A percentile compares a stretch with the other conserved stretches of the same genome.
Evolutionary conservation across 2,329 filamentous ascomycete species (phyloP).

Genomic region (Aspergillus sp.): DNA sequence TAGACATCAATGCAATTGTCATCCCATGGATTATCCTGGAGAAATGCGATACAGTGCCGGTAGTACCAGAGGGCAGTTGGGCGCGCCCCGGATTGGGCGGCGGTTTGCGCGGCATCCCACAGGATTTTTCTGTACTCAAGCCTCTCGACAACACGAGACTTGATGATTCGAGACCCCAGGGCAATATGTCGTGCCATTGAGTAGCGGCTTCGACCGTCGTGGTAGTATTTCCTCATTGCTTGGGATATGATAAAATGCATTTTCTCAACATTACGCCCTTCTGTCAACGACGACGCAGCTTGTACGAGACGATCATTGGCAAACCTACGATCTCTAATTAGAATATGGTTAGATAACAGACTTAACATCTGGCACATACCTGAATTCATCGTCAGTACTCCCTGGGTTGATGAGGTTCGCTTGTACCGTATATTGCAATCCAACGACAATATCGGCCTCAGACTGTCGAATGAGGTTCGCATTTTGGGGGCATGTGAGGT

Average conservation of each 20-base stretch:
- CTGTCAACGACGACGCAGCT: conserved; percentile 68
- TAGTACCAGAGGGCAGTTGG: conserved; percentile 83
- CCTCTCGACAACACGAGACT: conserved; percentile 59
- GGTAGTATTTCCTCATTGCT: conserved; percentile 71
- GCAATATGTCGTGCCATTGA: conserved; percentile 80
- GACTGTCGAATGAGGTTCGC: conserved; percentile 57
- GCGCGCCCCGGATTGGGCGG: conserved; percentile 78
- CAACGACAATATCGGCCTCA: conserved; percentile 65
- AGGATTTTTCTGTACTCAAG: conserved; percentile 72
- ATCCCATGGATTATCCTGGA: conserved; percentile 78
- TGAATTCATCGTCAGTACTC: conserved; percentile 81
- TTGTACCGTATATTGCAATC: conserved; percentile 78
- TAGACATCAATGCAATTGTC: conserved; percentile 68
- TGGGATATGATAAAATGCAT: conserved; percentile 93
- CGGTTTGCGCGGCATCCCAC: conserved; percentile 73
- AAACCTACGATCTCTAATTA: conserved; percentile 54
- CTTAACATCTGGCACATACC: conserved; percentile 24
- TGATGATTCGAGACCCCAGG: conserved; percentile 73
- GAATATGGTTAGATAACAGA: conserved; percentile 7
- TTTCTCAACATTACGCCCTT: conserved; percentile 65
- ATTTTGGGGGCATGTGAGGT: conserved; percentile 39
- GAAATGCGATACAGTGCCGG: conserved; percentile 70
- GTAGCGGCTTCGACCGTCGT: conserved; percentile 66
- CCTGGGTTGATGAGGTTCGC: conserved; percentile 78
- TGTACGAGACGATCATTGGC: conserved; percentile 84